Percentiles rank a stretch among this genome's conserved stretches.
Conservation (phyloP, 352 stramenopile genomes). For the Phytophthora tentaculata region DNA sequence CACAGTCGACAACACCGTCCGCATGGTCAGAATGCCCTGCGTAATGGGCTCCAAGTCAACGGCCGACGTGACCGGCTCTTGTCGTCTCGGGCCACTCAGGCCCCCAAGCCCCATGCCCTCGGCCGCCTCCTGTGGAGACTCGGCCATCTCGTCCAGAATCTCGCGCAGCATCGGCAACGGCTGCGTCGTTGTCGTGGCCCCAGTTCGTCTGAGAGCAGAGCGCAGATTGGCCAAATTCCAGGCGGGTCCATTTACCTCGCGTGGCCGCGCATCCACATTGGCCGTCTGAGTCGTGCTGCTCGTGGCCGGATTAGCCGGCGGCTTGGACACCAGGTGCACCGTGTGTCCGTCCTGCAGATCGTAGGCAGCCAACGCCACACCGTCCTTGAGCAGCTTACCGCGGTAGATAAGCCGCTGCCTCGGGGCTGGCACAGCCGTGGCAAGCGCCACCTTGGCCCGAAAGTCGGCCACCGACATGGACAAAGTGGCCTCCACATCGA, state of each 20-base stretch:
- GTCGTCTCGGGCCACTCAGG: neutral
- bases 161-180: slow-evolving; percentile 49
- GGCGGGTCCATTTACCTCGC: slow-evolving; percentile 34
- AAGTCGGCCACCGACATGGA: slow-evolving; percentile 69
- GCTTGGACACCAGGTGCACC: slow-evolving; percentile 91
- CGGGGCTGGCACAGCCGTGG: slow-evolving; percentile 60
- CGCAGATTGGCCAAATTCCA: slow-evolving; percentile 73
- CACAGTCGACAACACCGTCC: slow-evolving; percentile 60
- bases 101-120: slow-evolving; percentile 38
- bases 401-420: slow-evolving; percentile 93
- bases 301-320: slow-evolving; percentile 6
- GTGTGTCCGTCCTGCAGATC: slow-evolving; percentile 92
- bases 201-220: slow-evolving; percentile 45
- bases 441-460: slow-evolving; percentile 56
- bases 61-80: neutral
- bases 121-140: slow-evolving; percentile 34
- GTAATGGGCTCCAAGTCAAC: slow-evolving; percentile 63
- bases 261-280: neutral
- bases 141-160: slow-evolving; percentile 44
- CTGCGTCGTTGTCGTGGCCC: neutral
- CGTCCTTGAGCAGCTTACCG: slow-evolving; percentile 90
- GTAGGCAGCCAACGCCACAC: slow-evolving; percentile 69
- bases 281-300: slow-evolving; percentile 27
- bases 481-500: slow-evolving; percentile 56
- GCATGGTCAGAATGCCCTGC: slow-evolving; percentile 60